Percentiles rank a stretch among this genome's conserved stretches.
Evolutionary conservation across 2,329 filamentous ascomycete genomes (phyloP).

Genomic region (Diaporthe capsici): DNA sequence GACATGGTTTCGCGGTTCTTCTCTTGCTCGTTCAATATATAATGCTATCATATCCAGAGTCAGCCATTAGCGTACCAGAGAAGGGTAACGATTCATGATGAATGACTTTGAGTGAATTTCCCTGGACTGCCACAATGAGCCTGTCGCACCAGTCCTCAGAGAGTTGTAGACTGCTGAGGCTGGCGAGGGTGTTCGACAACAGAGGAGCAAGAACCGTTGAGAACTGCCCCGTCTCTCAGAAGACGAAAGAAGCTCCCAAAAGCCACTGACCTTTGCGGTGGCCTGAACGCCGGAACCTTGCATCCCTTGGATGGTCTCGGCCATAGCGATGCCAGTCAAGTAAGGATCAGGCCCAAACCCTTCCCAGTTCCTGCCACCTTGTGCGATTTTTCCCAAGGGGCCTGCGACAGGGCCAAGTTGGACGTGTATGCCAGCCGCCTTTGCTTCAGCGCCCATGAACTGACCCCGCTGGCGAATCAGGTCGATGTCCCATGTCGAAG

Average conservation of each 20-base stretch:
- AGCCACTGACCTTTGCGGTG: constrained; percentile 56
- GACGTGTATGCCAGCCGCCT: constrained; percentile 79
- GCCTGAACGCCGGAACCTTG: constrained; percentile 66
- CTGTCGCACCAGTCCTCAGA: neutral
- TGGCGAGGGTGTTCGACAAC: neutral
- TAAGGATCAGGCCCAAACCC: constrained; percentile 86
- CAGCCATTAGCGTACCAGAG: neutral
- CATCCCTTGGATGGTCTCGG: constrained; percentile 72
- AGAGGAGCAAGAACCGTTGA: no score
- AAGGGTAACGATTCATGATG: neutral
- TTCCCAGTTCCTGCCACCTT: constrained; percentile 87
- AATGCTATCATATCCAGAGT: constrained; percentile 58
- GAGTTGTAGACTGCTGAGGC: neutral
- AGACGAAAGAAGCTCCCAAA: neutral
- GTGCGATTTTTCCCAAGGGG: constrained; percentile 79
- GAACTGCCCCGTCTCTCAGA: neutral
- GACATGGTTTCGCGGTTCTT: constrained; percentile 66
- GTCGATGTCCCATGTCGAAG: constrained; percentile 83
- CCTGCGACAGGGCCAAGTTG: constrained; percentile 83
- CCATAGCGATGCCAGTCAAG: constrained; percentile 73
- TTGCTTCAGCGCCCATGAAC: constrained; percentile 78
- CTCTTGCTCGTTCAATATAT: constrained; percentile 79
- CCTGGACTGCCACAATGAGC: neutral
- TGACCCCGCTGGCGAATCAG: constrained; percentile 80
- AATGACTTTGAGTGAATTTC: neutral